phyloP scores from a whole-genome alignment of 2,329 filamentous ascomycete species.

The Dactylellina drechsleri region DNA sequence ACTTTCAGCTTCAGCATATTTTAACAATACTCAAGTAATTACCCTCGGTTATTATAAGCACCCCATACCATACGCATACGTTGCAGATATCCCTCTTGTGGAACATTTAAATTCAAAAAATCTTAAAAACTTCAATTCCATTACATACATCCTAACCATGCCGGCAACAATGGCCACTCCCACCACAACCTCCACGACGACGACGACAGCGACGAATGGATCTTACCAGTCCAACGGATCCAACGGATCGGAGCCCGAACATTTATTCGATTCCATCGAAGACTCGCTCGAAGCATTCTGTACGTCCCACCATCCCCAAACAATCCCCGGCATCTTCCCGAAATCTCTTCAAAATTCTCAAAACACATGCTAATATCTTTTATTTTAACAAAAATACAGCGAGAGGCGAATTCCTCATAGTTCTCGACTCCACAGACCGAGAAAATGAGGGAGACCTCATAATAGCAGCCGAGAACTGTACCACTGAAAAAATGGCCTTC shows the following conservation, averaged over 20 bases:
- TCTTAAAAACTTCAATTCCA: not conserved
- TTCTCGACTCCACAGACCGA: conserved; percentile 88
- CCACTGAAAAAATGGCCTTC: conserved; percentile 91
- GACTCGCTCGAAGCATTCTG: conserved; percentile 51
- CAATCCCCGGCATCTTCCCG: not conserved
- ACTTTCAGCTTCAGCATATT: too few species aligned
- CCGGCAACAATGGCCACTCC: conserved; percentile 37
- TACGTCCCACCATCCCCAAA: conserved; percentile 25
- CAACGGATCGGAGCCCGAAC: conserved; percentile 22
- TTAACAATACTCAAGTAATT: too few species aligned
- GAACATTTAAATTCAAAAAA: not conserved
- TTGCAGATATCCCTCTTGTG: too few species aligned
- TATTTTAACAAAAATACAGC: conserved; percentile 4
- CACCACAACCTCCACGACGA: conserved; percentile 8
- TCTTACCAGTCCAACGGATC: conserved; percentile 27
- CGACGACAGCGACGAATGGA: conserved; percentile 23
- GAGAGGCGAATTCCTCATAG: conserved; percentile 87
- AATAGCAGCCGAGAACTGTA: conserved; percentile 86
- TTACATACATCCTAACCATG: conserved; percentile 13
- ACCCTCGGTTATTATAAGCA: too few species aligned
- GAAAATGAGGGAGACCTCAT: conserved; percentile 99
- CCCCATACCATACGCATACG: too few species aligned
- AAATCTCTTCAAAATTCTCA: not conserved
- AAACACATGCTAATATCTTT: not conserved
- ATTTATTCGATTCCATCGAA: conserved; percentile 53